Base-by-base conservation (phyloP, 352 stramenopile species). In the Sclerospora graminicola region DNA sequence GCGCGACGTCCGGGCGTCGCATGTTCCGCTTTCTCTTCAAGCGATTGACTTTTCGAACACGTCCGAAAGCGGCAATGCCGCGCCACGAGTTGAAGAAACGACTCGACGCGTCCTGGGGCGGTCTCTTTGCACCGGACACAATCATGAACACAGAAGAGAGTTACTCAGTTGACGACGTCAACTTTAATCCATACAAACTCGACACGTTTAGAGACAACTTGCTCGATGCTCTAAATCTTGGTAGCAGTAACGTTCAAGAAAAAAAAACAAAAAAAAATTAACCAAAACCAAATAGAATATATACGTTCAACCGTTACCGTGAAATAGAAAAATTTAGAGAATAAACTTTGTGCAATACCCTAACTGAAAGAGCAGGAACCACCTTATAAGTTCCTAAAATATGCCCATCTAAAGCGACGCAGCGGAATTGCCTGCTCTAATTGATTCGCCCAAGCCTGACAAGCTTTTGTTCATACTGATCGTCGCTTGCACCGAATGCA, bases 401-500 rank as follows among this genome's bases (percentile, higher is more conserved):
- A 26, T 48, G 39, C 41, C 29, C 13, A 55, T 59, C 60, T 69
- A 77, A 39, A 77, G 54, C 33, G 66, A 77, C 35, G 63, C 63
- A 54, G 64, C 55, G 24, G 47, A 63, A 45, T 77, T 57, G 42
- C 38, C 56, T 37, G 46, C 51, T 33, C 41, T 48, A 18, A 34
- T 38, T 4, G 55, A 54, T 33, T 67, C 49, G 37, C 57, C 38
- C 15, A 67, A 34, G 0, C 61, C 54, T 3, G 59, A 66, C 15
- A 87, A 50, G 8, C 66, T 56, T 40, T 86, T 88, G 69, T 90
- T 89, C 65, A 89, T 76, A 35, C 69, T 74, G 63, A 84, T 83
- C 19, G 76, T 92, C 32, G 76, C 77, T 48, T 87, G 63, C 18
- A 89, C 77, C 1, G 71, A 85, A 40, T 84, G 69, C 48, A 89